phyloP scores from a whole-genome alignment of 495 filamentous ascomycete genomes.

The Stereocaulon alpinum region DNA sequence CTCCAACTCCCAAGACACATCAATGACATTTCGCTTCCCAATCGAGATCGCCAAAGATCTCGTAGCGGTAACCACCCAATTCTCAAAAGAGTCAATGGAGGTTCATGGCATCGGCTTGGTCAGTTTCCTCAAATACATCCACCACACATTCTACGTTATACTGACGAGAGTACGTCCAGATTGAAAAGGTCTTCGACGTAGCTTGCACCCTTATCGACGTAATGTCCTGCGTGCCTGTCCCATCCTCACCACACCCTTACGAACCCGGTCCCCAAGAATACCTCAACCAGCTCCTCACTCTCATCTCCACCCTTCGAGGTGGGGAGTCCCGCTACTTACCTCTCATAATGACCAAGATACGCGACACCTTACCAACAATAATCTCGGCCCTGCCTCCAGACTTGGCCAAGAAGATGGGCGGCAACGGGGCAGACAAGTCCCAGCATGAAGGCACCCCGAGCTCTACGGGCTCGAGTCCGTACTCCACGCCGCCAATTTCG shows the following conservation, averaged over 20 bases:
- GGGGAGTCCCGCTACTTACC: slow-evolving; percentile 63
- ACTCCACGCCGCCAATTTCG: slow-evolving; percentile 19
- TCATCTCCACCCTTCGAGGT: slow-evolving; percentile 58
- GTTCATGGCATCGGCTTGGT: slow-evolving; percentile 64
- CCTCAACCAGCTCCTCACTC: slow-evolving; percentile 55
- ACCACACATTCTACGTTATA: background rate
- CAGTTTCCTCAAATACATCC: slow-evolving; percentile 23
- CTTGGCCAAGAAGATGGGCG: slow-evolving; percentile 6
- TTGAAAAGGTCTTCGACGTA: slow-evolving; percentile 70
- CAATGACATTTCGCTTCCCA: slow-evolving; percentile 59
- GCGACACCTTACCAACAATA: slow-evolving; percentile 52
- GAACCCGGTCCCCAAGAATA: slow-evolving; percentile 59
- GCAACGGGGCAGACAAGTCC: slow-evolving; percentile 5
- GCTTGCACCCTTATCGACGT: slow-evolving; percentile 64
- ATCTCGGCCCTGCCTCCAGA: slow-evolving; percentile 31
- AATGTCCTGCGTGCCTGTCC: slow-evolving; percentile 50
- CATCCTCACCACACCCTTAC: slow-evolving; percentile 39
- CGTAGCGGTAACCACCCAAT: slow-evolving; percentile 52
- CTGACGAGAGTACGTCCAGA: slow-evolving; percentile 26
- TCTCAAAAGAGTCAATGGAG: slow-evolving; percentile 56
- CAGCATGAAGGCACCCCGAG: slow-evolving; percentile 12
- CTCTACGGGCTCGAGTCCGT: slow-evolving; percentile 14
- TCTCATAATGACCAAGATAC: slow-evolving; percentile 57
- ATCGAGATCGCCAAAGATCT: slow-evolving; percentile 61
- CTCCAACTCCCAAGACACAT: slow-evolving; percentile 39